A percentile compares a stretch with the other conserved stretches of the same genome.
phyloP scores from a whole-genome alignment of 495 filamentous ascomycete species.

The Penicillium atrosanguineum region DNA sequence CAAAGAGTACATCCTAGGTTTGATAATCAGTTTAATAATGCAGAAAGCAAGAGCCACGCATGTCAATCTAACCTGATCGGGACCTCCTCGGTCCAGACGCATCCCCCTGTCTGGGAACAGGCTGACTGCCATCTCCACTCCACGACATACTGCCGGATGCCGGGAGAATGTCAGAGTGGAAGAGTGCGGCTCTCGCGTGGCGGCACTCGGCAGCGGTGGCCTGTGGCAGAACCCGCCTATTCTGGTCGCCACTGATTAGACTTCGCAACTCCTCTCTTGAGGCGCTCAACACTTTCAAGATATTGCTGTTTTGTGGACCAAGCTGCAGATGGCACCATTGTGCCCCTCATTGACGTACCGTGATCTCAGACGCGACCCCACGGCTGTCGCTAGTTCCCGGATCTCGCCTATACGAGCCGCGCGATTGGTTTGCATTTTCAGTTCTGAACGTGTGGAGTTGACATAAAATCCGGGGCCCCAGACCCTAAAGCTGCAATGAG shows the following conservation, averaged over 20 bases:
- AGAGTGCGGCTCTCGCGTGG: conserved; percentile 15
- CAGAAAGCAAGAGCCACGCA: background rate
- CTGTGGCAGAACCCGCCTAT: conserved; percentile 7
- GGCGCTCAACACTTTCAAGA: background rate
- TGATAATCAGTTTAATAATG: background rate
- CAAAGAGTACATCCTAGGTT: conserved; percentile 18
- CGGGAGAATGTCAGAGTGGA: background rate
- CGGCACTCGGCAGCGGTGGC: conserved; percentile 17
- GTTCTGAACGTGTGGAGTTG: conserved; percentile 12
- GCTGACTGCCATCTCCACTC: conserved; percentile 9
- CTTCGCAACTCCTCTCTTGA: background rate
- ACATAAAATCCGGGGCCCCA: conserved; percentile 24
- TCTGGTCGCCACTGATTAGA: background rate
- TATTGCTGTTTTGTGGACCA: background rate
- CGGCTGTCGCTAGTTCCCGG: conserved; percentile 10
- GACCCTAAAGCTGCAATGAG: background rate
- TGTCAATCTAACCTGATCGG: conserved; percentile 15
- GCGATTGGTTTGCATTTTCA: conserved; percentile 6
- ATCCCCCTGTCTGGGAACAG: background rate
- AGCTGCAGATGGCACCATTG: conserved; percentile 9
- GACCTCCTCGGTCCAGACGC: conserved; percentile 9
- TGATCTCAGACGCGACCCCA: background rate
- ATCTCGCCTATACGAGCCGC: conserved; percentile 10
- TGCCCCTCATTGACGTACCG: conserved; percentile 6
- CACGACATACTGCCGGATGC: conserved; percentile 7